phyloP scores from a whole-genome alignment of 2,329 filamentous ascomycete genomes.

The Verticillium tricorpus region DNA sequence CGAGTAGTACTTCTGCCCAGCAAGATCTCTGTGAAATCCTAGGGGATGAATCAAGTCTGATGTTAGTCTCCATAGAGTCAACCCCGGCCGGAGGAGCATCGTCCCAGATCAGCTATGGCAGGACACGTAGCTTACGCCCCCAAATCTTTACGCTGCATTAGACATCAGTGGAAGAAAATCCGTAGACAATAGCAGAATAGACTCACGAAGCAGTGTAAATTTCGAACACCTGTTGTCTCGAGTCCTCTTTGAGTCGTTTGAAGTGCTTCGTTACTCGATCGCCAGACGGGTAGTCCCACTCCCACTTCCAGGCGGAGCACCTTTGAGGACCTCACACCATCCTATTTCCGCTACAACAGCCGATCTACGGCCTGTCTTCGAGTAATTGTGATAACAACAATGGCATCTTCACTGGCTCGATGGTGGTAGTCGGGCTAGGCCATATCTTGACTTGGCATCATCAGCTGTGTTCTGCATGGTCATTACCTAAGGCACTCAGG shows the following conservation, averaged over 20 bases:
- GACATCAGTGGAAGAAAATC: neutral
- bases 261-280: neutral
- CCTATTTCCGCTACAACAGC: neutral
- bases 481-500: too few species aligned
- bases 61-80: neutral
- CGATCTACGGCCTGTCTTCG: neutral
- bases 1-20: neutral
- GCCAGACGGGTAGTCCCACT: neutral
- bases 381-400: neutral
- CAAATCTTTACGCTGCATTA: neutral
- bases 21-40: neutral
- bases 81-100: neutral
- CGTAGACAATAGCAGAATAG: neutral
- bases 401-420: neutral
- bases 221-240: neutral
- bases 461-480: too few species aligned
- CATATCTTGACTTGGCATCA: too few species aligned
- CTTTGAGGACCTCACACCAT: neutral
- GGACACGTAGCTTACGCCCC: neutral
- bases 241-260: neutral
- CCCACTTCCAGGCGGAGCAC: neutral
- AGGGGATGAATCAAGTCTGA: neutral
- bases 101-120: neutral
- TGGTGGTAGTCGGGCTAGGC: neutral
- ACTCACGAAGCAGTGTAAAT: neutral